A percentile compares a stretch with the other conserved stretches of the same genome.
These are phyloP conservation scores for Amorphotheca resinae DNA, from an alignment of 495 filamentous ascomycete species.

Conservation along the genomic window DNA sequence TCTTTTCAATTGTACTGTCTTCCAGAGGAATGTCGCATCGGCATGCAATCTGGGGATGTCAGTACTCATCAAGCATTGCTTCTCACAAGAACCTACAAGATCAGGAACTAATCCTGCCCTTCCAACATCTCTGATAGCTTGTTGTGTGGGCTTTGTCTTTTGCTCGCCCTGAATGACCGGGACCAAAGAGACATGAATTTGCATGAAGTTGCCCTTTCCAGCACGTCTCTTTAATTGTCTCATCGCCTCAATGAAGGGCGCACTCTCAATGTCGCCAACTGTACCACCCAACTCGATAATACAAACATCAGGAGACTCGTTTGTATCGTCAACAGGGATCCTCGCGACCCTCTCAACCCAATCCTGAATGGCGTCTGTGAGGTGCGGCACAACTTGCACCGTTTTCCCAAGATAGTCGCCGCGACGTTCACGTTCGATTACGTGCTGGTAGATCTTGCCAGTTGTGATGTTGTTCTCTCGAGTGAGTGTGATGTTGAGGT, in stretches of 20 bases:
- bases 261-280: slow-evolving; percentile 83
- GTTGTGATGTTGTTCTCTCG: slow-evolving; percentile 88
- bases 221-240: slow-evolving; percentile 58
- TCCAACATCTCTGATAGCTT: slow-evolving; percentile 69
- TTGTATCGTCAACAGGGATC: slow-evolving; percentile 78
- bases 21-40: slow-evolving; percentile 68
- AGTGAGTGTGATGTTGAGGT: slow-evolving; percentile 53
- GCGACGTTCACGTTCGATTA: slow-evolving; percentile 46
- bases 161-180: slow-evolving; percentile 69
- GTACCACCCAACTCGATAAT: slow-evolving; percentile 70
- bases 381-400: slow-evolving; percentile 86
- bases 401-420: slow-evolving; percentile 54
- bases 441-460: slow-evolving; percentile 85
- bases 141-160: slow-evolving; percentile 96
- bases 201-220: slow-evolving; percentile 70
- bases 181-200: slow-evolving; percentile 74
- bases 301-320: slow-evolving; percentile 79
- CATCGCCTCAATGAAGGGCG: slow-evolving; percentile 81
- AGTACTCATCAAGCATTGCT: slow-evolving; percentile 1
- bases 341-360: slow-evolving; percentile 83
- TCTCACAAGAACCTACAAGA: slow-evolving; percentile 35
- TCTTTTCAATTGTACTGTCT: slow-evolving; percentile 67
- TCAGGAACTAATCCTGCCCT: slow-evolving; percentile 68
- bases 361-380: slow-evolving; percentile 82
- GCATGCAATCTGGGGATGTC: slow-evolving; percentile 59